These are phyloP conservation scores for Penicillium sp. DNA, from an alignment of 2,329 filamentous ascomycete species.

Conservation along the genomic window DNA sequence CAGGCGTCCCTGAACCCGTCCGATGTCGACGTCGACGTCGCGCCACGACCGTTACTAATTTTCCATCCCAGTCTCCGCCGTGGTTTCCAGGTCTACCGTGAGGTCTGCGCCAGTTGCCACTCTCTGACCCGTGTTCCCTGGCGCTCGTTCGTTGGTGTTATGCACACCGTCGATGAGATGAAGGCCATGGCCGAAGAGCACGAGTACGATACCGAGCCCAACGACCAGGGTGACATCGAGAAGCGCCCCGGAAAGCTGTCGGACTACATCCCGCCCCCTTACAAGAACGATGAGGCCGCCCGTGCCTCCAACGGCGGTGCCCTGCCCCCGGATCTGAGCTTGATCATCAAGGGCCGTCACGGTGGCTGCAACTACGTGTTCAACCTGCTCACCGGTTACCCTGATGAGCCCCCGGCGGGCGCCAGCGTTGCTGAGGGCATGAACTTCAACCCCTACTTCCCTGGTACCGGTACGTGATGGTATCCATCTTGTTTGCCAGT, in stretches of 20 bases:
- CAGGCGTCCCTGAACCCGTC: slow-evolving; percentile 7
- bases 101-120: slow-evolving; percentile 97
- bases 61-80: slow-evolving; percentile 71
- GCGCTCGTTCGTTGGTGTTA: slow-evolving; percentile 79
- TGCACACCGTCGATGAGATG: slow-evolving; percentile 96
- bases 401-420: slow-evolving; percentile 89
- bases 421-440: slow-evolving; percentile 78
- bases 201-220: slow-evolving; percentile 97
- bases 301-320: slow-evolving; percentile 98
- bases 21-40: slow-evolving; percentile 7
- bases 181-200: slow-evolving; percentile 96
- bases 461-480: slow-evolving; percentile 67
- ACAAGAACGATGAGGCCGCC: slow-evolving; percentile 98
- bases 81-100: slow-evolving; percentile 98
- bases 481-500: background rate
- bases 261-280: slow-evolving; percentile 89
- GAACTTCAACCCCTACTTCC: slow-evolving; percentile 99
- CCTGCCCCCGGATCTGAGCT: slow-evolving; percentile 89
- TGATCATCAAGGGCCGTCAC: slow-evolving; percentile 97
- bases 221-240: slow-evolving; percentile 96
- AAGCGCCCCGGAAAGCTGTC: slow-evolving; percentile 98
- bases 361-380: slow-evolving; percentile 99
- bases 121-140: slow-evolving; percentile 92
- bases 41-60: slow-evolving; percentile 22
- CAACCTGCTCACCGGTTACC: slow-evolving; percentile 92